Conservation (phyloP, 306 rosid species). For the Prunus persica region Prunus_persica_NCBIv2 NC_034014.1:20930501-20931000, state of each 20-base stretch:
- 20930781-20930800: conserved; percentile 45
- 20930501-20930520: conserved; percentile 76
- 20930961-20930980: background rate
- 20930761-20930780: conserved; percentile 34
- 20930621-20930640: conserved; percentile 73
- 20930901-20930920: background rate
- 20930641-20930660: conserved; percentile 90
- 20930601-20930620: conserved; percentile 91
- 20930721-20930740: conserved; percentile 23
- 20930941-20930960: background rate
- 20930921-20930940: background rate
- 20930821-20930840: conserved; percentile 27
- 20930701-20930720: conserved; percentile 23
- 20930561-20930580: conserved; percentile 72
- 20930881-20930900: background rate
- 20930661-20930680: conserved; percentile 96
- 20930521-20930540: conserved; percentile 90
- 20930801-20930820: conserved; percentile 27
- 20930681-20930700: conserved; percentile 58
- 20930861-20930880: conserved; percentile 28
- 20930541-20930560: conserved; percentile 93
- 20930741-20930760: conserved; percentile 28
- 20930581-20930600: conserved; percentile 56
- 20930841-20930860: conserved; percentile 20
- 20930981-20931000: background rate